These are phyloP conservation scores for Pichia sp. DNA, from an alignment of 1,139 yeast genomes.

Conservation along the genomic window DNA sequence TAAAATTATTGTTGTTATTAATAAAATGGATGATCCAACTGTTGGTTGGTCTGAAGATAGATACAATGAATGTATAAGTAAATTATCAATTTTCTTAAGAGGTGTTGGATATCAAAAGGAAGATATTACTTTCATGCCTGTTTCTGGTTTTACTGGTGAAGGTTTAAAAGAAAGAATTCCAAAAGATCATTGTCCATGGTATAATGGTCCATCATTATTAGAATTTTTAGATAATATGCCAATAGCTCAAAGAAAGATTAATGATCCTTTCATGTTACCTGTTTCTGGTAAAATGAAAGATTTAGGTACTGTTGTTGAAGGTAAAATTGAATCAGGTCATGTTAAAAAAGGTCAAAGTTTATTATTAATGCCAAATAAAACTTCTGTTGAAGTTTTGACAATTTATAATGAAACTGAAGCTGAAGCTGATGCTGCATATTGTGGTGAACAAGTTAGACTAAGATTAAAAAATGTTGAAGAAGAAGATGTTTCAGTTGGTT, in stretches of 20 bases:
- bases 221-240: slow-evolving; percentile 84
- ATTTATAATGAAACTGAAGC: slow-evolving; percentile 93
- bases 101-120: slow-evolving; percentile 88
- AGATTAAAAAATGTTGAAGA: slow-evolving; percentile 94
- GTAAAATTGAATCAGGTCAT: slow-evolving; percentile 95
- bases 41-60: slow-evolving; percentile 95
- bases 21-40: slow-evolving; percentile 98
- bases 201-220: slow-evolving; percentile 82
- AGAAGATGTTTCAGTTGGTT: slow-evolving; percentile 90
- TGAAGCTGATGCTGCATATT: slow-evolving; percentile 82
- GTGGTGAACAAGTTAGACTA: slow-evolving; percentile 96
- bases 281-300: slow-evolving; percentile 92
- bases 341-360: slow-evolving; percentile 72
- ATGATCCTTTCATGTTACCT: slow-evolving; percentile 97
- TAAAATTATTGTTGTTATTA: slow-evolving; percentile 85
- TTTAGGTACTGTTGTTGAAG: slow-evolving; percentile 95
- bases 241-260: slow-evolving; percentile 76
- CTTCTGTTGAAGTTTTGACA: slow-evolving; percentile 73
- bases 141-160: slow-evolving; percentile 96
- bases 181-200: slow-evolving; percentile 80
- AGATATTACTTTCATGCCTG: slow-evolving; percentile 91
- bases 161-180: slow-evolving; percentile 85
- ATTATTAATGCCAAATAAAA: slow-evolving; percentile 88
- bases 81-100: slow-evolving; percentile 69
- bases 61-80: slow-evolving; percentile 89